Evolutionary conservation across 345 rosid species (phyloP).

Genomic region (Erucastrum elatum): DNA sequence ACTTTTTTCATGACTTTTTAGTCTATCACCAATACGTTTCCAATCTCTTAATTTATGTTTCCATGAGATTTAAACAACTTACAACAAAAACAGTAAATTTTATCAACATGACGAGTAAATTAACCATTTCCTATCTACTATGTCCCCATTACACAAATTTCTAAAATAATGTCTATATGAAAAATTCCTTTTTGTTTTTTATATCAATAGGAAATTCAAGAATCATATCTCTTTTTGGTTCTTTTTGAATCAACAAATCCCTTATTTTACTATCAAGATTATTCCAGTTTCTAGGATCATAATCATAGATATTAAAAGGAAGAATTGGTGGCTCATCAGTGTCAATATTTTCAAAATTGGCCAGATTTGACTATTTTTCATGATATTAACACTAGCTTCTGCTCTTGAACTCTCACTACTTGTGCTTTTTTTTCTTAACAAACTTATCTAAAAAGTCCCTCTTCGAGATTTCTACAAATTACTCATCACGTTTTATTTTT

Average conservation of each 20-base stretch:
- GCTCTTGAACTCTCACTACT: background rate
- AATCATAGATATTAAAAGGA: background rate
- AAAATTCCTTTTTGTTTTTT: background rate
- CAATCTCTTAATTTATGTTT: too few relatives aligned
- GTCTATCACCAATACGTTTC: too few relatives aligned
- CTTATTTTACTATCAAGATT: conserved; percentile 2
- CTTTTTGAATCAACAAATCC: conserved; percentile 1
- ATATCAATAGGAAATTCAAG: background rate
- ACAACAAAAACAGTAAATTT: background rate
- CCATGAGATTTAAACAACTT: too few relatives aligned
- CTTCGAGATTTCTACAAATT: background rate
- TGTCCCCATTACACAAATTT: conserved; percentile 3
- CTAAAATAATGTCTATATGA: conserved; percentile 18
- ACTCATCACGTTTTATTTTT: background rate
- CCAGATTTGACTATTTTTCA: background rate
- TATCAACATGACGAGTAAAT: background rate
- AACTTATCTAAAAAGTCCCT: background rate
- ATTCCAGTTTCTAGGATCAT: background rate
- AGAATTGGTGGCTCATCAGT: background rate
- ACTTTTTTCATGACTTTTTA: too few relatives aligned
- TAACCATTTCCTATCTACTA: background rate
- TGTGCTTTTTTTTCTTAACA: background rate
- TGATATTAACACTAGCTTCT: background rate
- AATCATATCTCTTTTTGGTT: background rate
- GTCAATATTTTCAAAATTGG: background rate